phyloP scores from a whole-genome alignment of 2,329 filamentous ascomycete species.

The Sphaerulina musiva region DNA sequence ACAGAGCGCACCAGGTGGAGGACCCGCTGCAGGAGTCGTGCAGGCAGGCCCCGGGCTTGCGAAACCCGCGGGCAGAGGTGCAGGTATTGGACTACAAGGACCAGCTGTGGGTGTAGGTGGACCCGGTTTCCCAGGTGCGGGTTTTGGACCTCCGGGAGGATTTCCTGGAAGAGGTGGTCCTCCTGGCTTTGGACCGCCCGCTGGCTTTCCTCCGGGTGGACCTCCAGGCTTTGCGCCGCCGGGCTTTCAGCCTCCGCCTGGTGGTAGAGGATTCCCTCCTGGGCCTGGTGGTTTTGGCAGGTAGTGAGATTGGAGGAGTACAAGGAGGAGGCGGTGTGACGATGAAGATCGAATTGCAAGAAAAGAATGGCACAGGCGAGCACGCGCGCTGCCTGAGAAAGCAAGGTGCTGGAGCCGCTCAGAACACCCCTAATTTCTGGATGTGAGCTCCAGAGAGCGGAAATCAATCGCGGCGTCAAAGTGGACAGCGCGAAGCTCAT shows the following conservation, averaged over 20 bases:
- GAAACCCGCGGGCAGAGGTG: conserved; percentile 81
- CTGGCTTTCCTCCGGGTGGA: conserved; percentile 28
- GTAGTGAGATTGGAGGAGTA: conserved; percentile 13
- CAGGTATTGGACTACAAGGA: conserved; percentile 69
- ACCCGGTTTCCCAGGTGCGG: conserved; percentile 56
- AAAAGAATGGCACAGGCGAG: neutral
- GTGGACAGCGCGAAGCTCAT: too few species aligned
- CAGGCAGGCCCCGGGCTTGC: conserved; percentile 82
- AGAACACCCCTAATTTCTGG: neutral
- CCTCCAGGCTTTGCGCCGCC: conserved; percentile 33
- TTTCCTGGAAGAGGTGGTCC: conserved; percentile 35
- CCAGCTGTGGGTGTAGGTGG: conserved; percentile 83
- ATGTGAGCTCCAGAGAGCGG: neutral
- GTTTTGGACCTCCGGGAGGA: conserved; percentile 33
- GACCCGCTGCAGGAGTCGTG: conserved; percentile 57
- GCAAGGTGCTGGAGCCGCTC: neutral
- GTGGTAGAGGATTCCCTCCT: conserved; percentile 31
- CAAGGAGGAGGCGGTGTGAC: neutral
- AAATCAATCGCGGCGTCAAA: too few species aligned
- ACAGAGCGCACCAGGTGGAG: conserved; percentile 61
- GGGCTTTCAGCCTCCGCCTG: conserved; percentile 64
- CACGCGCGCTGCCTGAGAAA: neutral
- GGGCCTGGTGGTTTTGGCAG: conserved; percentile 29
- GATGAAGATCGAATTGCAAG: neutral
- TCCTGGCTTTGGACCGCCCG: conserved; percentile 23